Evolutionary conservation across 2,329 filamentous ascomycete genomes (phyloP), one percentile per base, ranked within the genome.

Genomic region (Diplodia corticola): DNA sequence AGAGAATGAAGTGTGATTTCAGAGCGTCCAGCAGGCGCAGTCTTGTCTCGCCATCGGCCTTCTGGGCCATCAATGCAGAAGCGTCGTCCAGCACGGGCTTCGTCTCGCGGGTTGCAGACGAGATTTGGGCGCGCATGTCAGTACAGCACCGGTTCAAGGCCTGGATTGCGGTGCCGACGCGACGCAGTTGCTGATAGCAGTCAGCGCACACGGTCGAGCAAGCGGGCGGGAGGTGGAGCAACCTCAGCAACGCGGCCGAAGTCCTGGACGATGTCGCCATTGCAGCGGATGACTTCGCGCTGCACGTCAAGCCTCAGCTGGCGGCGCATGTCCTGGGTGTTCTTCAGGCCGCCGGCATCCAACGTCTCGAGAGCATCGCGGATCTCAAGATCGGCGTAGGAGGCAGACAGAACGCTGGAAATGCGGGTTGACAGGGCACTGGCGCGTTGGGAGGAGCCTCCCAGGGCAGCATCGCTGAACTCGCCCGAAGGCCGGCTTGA

Each of bases 311-410:
- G 79, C 17, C 93, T 88, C 17, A 98, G 80, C 67, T 91, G 89
- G 5, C 94, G 88, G 61, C 95, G 86, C 2, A 89, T 90, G 70
- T 93, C 91, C 10, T 91, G 84, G 13, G 88, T 91, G 75, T 96
- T 97, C 65, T 85, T 81, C 15, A 93, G 77, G 0, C 84, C 84
- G 40, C 91, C 86, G 59, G 86, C 81, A 78, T 97, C 94, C 22
- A 98, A 81, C 0, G 95, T 87, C 63, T 86, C 83, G 33, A 99
- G 81, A 15, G 93, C 89, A 81, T 96, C 91, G 70, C 92, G 88
- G 71, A 98, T 96, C 71, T 97, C 94, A 5, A 91, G 85, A 78
- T 98, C 95, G 6, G 93, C 91, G 79, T 97, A 97, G 0, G 94
- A 97, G 2, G 92, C 89, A 4, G 95, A 97, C 57, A 98, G 86